These are phyloP conservation scores for Cercospora janseana DNA, from an alignment of 2,329 filamentous ascomycete genomes.

Conservation along the genomic window DNA sequence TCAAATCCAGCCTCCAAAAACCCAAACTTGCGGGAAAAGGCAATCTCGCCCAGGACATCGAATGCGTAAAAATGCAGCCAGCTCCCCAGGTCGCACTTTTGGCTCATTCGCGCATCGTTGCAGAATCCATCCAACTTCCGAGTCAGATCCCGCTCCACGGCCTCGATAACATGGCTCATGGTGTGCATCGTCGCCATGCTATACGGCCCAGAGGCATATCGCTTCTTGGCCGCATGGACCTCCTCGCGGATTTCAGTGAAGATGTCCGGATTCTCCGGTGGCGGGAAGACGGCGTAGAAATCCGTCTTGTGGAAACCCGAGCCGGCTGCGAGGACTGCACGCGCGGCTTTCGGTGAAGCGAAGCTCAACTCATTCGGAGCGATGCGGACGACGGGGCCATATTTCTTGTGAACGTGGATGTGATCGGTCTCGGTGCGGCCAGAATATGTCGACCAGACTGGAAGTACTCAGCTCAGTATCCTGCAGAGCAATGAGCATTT, in stretches of 20 bases:
- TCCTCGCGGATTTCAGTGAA: constrained; percentile 57
- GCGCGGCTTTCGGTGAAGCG: constrained; percentile 33
- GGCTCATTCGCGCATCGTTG: constrained; percentile 27
- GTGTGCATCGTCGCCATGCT: constrained; percentile 56
- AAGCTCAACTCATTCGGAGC: constrained; percentile 36
- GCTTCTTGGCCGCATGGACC: constrained; percentile 57
- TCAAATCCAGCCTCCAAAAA: constrained; percentile 53
- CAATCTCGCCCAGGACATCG: constrained; percentile 41
- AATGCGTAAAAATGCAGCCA: constrained; percentile 41
- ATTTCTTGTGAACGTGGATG: constrained; percentile 28
- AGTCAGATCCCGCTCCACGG: constrained; percentile 50
- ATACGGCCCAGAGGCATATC: constrained; percentile 44
- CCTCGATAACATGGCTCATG: constrained; percentile 53
- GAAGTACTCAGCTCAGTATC: no score
- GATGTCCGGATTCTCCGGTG: constrained; percentile 58
- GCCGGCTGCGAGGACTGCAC: constrained; percentile 34
- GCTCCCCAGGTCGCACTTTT: constrained; percentile 48
- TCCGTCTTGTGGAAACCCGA: constrained; percentile 36
- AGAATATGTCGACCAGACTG: constrained; percentile 28
- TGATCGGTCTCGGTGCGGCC: constrained; percentile 32
- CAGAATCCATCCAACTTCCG: constrained; percentile 46
- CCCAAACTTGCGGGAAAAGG: constrained; percentile 49
- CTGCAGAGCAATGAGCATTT: no score
- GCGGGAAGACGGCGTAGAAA: constrained; percentile 51
- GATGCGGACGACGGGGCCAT: constrained; percentile 35